These are phyloP conservation scores for Penicillium odoratum DNA, from an alignment of 495 filamentous ascomycete species.

Conservation along the genomic window DNA sequence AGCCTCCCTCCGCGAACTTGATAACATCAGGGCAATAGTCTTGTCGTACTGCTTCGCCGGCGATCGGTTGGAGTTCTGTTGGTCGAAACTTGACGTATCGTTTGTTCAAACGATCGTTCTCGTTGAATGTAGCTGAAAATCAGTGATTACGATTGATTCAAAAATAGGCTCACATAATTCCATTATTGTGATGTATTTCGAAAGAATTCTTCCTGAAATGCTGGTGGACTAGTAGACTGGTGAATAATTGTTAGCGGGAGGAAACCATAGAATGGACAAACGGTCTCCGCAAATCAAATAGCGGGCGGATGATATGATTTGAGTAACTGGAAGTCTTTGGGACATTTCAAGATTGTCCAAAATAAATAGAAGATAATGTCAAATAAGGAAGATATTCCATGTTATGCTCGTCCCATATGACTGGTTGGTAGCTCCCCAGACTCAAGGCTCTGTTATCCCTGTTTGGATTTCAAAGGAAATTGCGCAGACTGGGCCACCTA, in stretches of 20 bases:
- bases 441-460: no score
- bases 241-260: slow-evolving; percentile 12
- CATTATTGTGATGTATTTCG: slow-evolving; percentile 30
- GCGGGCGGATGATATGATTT: slow-evolving; percentile 14
- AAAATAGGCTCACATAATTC: slow-evolving; percentile 20
- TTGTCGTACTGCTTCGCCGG: slow-evolving; percentile 29
- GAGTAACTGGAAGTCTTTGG: slow-evolving; percentile 15
- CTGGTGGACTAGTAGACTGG: slow-evolving; percentile 18
- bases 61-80: slow-evolving; percentile 33
- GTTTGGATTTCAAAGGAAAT: no score
- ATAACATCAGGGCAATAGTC: slow-evolving; percentile 26
- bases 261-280: slow-evolving; percentile 14
- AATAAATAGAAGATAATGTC: neutral
- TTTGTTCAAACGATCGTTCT: slow-evolving; percentile 27
- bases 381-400: no score
- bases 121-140: slow-evolving; percentile 26
- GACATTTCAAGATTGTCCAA: slow-evolving; percentile 14
- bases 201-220: slow-evolving; percentile 24
- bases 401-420: no score
- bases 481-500: no score
- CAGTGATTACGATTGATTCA: slow-evolving; percentile 8
- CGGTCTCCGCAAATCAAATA: slow-evolving; percentile 14
- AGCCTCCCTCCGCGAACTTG: slow-evolving; percentile 15
- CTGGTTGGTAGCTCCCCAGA: no score
- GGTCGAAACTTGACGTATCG: slow-evolving; percentile 32